Evolutionary conservation across 176 grass and related monocot species (phyloP).

Genomic region (Aegilops umbellulata): DNA sequence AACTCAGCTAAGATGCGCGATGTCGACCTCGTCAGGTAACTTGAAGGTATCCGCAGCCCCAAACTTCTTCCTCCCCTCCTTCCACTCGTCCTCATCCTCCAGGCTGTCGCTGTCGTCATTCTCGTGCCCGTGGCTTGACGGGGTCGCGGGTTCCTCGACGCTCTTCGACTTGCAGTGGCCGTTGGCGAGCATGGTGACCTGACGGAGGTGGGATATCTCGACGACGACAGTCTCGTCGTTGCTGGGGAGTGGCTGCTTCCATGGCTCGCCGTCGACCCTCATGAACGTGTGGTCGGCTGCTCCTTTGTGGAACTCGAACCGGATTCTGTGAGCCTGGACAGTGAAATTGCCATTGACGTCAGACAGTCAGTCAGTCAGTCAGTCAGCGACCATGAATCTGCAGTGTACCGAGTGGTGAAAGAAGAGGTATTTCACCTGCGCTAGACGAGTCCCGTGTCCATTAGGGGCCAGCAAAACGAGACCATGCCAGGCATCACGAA

Average conservation of each 20-base stretch:
- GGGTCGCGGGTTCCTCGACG: constrained; percentile 40
- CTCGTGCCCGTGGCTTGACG: not conserved
- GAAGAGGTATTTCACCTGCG: constrained; percentile 49
- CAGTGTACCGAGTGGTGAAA: not conserved
- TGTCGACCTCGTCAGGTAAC: constrained; percentile 59
- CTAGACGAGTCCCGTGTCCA: constrained; percentile 91
- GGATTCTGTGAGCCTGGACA: constrained; percentile 59
- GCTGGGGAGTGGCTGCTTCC: constrained; percentile 89
- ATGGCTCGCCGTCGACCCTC: constrained; percentile 92
- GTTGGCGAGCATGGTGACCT: constrained; percentile 75
- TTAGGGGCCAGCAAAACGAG: constrained; percentile 83
- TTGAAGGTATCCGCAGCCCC: constrained; percentile 76
- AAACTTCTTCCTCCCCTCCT: constrained; percentile 69
- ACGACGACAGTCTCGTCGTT: constrained; percentile 73
- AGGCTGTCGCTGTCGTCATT: constrained; percentile 35
- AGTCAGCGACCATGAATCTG: not conserved
- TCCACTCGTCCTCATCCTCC: constrained; percentile 64
- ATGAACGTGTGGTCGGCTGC: constrained; percentile 75
- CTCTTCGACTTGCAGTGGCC: constrained; percentile 67
- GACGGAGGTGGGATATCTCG: constrained; percentile 76
- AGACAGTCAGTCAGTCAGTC: not conserved
- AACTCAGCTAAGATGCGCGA: constrained; percentile 51
- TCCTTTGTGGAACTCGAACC: constrained; percentile 86
- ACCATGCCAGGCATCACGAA: constrained; percentile 93
- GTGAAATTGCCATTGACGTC: not conserved